These are phyloP conservation scores for Fusarium goolgardi DNA, from an alignment of 2,329 filamentous ascomycete species.

Conservation along the genomic window DNA sequence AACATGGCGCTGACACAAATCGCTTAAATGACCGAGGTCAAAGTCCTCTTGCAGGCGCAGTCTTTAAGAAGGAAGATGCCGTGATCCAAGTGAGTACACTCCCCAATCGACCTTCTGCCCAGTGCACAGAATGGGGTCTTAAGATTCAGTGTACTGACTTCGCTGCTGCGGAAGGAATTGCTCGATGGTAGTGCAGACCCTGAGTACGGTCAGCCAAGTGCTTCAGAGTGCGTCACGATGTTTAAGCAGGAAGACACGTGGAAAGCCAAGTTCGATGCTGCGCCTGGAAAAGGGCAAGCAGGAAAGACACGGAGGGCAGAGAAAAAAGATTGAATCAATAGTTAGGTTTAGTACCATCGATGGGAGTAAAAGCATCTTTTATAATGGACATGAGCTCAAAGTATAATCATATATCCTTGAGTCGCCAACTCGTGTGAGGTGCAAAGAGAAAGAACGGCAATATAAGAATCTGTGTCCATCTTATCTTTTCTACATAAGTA, in stretches of 20 bases:
- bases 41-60: conserved; percentile 75
- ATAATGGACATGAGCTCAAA: neutral
- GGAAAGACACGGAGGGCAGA: conserved; percentile 12
- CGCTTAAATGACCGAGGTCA: conserved; percentile 75
- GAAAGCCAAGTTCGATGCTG: conserved; percentile 61
- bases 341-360: neutral
- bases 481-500: neutral
- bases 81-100: conserved; percentile 65
- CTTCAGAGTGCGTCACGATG: conserved; percentile 61
- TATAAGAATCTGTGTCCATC: neutral
- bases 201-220: conserved; percentile 62
- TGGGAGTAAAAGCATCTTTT: neutral
- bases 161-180: conserved; percentile 52
- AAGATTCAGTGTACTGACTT: neutral
- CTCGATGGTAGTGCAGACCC: conserved; percentile 66
- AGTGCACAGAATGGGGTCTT: neutral
- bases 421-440: neutral
- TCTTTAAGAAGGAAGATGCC: conserved; percentile 76
- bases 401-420: neutral
- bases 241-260: conserved; percentile 66
- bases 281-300: conserved; percentile 57
- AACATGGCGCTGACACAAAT: conserved; percentile 74
- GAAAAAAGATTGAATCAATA: neutral
- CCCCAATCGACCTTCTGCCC: too few species aligned
- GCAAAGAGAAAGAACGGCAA: neutral